phyloP scores from a whole-genome alignment of 257 asterid species.

The Ajuga chamaepitys region DNA sequence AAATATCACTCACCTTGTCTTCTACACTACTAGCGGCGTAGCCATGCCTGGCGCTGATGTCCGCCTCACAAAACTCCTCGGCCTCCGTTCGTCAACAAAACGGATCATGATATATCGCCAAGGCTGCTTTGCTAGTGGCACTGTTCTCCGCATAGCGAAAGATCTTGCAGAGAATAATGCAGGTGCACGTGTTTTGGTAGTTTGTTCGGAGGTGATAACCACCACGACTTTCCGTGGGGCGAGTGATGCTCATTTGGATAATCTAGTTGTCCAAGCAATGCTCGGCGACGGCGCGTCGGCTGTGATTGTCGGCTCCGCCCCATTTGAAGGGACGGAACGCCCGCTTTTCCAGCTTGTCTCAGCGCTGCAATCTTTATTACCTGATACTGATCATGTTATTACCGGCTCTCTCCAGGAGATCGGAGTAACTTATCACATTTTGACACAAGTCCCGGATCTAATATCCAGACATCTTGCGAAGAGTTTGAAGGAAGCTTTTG shows the following conservation, averaged over 20 bases:
- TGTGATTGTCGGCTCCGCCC: conserved; percentile 42
- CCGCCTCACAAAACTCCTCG: conserved; percentile 59
- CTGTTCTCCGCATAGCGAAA: conserved; percentile 65
- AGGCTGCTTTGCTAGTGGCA: conserved; percentile 47
- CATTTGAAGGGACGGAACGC: conserved; percentile 30
- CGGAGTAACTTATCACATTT: not conserved
- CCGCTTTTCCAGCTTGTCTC: conserved; percentile 53
- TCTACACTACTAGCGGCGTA: conserved; percentile 64
- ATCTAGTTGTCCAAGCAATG: conserved; percentile 48
- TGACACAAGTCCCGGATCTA: not conserved
- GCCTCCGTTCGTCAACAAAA: conserved; percentile 51
- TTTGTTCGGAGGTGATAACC: conserved; percentile 63
- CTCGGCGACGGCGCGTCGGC: conserved; percentile 70
- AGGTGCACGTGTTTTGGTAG: conserved; percentile 55
- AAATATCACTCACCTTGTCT: conserved; percentile 55
- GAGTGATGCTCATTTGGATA: conserved; percentile 35
- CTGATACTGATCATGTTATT: not conserved
- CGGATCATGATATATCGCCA: conserved; percentile 71
- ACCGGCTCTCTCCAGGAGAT: not conserved
- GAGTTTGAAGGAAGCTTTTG: conserved; percentile 39
- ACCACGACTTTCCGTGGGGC: conserved; percentile 62
- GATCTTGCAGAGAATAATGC: conserved; percentile 75
- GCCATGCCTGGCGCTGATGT: conserved; percentile 83
- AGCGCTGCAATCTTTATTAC: conserved; percentile 12
- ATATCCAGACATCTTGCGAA: conserved; percentile 22